A percentile compares a stretch with the other conserved stretches of the same genome.
These are phyloP conservation scores for Kentomonas sorsogonicus DNA, from an alignment of 208 protist species.

Conservation along the genomic window DNA sequence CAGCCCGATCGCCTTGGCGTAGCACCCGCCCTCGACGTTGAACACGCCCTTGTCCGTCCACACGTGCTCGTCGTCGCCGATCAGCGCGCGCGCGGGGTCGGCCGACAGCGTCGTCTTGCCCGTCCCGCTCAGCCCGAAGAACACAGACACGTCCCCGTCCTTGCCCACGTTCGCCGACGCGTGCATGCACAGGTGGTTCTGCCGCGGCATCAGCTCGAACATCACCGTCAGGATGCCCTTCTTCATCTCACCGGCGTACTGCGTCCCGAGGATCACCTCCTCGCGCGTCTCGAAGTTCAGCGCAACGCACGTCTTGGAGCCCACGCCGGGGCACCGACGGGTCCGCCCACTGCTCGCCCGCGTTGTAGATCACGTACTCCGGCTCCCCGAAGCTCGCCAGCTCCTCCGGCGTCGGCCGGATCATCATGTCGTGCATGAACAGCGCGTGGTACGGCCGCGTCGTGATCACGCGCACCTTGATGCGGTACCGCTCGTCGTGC, in stretches of 20 bases:
- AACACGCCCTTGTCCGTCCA: conserved; percentile 88
- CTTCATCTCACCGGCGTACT: conserved; percentile 98
- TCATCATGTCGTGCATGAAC: conserved; percentile 97
- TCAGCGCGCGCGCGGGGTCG: conserved; percentile 78
- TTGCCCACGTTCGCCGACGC: conserved; percentile 87
- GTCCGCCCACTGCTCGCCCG: conserved; percentile 88
- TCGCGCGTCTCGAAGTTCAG: conserved; percentile 83
- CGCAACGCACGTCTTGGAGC: conserved; percentile 54
- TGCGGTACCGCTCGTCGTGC: conserved; percentile 85
- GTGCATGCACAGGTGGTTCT: conserved; percentile 92
- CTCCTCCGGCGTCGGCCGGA: conserved; percentile 88
- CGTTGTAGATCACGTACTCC: conserved; percentile 95
- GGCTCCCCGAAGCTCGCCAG: conserved; percentile 90
- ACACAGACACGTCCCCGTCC: conserved; percentile 71
- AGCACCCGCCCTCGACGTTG: conserved; percentile 93
- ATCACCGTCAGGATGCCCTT: conserved; percentile 96
- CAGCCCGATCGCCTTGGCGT: conserved; percentile 89
- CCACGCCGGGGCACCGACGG: conserved; percentile 77
- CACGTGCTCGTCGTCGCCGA: conserved; percentile 93
- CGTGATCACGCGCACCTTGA: conserved; percentile 92
- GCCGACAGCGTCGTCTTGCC: conserved; percentile 93
- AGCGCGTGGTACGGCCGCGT: conserved; percentile 93
- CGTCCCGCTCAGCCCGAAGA: conserved; percentile 91
- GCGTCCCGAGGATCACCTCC: conserved; percentile 93
- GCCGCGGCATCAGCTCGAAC: conserved; percentile 94